Evolutionary conservation across 148 eudicot species (phyloP).

Genomic region (Fagopyrum homotropicum): DNA sequence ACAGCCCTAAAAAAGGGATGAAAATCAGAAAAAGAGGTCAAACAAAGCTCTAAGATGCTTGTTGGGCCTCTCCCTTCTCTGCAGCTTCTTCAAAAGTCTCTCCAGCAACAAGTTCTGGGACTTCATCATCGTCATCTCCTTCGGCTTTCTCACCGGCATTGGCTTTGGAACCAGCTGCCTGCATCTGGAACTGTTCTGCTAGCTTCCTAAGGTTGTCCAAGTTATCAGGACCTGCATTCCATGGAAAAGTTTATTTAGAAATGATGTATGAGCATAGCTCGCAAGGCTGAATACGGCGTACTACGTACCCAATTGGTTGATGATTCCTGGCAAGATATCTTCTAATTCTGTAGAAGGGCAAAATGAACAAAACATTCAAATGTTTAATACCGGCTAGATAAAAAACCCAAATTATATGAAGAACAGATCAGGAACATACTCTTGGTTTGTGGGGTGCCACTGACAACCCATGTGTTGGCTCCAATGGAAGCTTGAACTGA

Average conservation of each 20-base stretch:
- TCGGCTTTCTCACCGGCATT: background rate
- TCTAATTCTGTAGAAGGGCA: constrained; percentile 46
- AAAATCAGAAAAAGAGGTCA: background rate
- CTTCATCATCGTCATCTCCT: constrained; percentile 71
- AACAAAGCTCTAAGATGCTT: background rate
- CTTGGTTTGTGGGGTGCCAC: constrained; percentile 86
- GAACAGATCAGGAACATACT: constrained; percentile 32
- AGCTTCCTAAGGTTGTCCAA: constrained; percentile 73
- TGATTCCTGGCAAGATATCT: constrained; percentile 76
- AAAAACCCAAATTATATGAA: too few relatives aligned
- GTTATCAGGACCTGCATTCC: constrained; percentile 58
- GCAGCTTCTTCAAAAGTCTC: constrained; percentile 88
- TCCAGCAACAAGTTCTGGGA: constrained; percentile 82
- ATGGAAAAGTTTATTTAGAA: background rate
- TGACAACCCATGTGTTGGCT: constrained; percentile 95
- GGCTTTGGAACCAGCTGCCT: constrained; percentile 27
- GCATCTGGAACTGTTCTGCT: constrained; percentile 65
- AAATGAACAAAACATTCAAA: background rate
- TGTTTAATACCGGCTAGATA: background rate
- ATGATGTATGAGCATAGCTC: background rate
- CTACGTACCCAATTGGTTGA: constrained; percentile 66
- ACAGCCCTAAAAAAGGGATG: background rate
- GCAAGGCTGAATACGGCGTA: background rate
- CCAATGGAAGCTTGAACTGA: constrained; percentile 90
- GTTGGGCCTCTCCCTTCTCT: constrained; percentile 39